phyloP scores from a whole-genome alignment of 2,329 filamentous ascomycete species.

The Fusarium camptoceras region DNA sequence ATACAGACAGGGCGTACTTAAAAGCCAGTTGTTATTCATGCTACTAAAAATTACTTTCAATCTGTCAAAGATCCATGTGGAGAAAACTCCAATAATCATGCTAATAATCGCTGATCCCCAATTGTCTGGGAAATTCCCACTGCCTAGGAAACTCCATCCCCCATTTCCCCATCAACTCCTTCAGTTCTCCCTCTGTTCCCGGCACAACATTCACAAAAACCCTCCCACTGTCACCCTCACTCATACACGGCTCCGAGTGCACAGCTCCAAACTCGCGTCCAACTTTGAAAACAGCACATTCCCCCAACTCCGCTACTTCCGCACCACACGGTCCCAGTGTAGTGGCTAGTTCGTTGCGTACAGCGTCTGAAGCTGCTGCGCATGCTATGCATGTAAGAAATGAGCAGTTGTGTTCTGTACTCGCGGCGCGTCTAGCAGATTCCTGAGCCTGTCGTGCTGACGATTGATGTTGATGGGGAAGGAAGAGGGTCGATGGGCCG shows the following conservation, averaged over 20 bases:
- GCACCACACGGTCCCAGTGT: conserved; percentile 44
- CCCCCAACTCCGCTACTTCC: conserved; percentile 44
- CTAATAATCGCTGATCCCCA: background rate
- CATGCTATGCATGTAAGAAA: conserved; percentile 59
- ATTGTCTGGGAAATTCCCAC: conserved; percentile 28
- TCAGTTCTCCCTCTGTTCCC: conserved; percentile 51
- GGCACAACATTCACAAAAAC: conserved; percentile 56
- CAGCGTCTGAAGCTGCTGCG: conserved; percentile 54
- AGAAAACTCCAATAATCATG: background rate
- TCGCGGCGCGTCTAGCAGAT: conserved; percentile 43
- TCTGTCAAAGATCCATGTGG: no score
- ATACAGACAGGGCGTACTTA: no score
- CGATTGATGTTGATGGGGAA: conserved; percentile 47
- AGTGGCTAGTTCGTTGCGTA: conserved; percentile 51
- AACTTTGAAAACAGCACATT: conserved; percentile 57
- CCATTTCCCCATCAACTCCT: conserved; percentile 49
- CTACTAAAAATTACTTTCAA: background rate
- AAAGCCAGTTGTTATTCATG: no score
- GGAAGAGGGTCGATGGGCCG: conserved; percentile 60
- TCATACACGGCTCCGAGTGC: conserved; percentile 57
- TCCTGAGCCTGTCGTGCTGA: conserved; percentile 51
- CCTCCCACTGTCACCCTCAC: conserved; percentile 39
- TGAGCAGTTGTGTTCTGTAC: conserved; percentile 54
- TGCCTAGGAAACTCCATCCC: conserved; percentile 55
- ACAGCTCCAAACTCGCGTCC: conserved; percentile 56